Evolutionary conservation across 495 filamentous ascomycete species (phyloP), one percentile per base, ranked within the genome.

Genomic region (Gamarada debralockiae): DNA sequence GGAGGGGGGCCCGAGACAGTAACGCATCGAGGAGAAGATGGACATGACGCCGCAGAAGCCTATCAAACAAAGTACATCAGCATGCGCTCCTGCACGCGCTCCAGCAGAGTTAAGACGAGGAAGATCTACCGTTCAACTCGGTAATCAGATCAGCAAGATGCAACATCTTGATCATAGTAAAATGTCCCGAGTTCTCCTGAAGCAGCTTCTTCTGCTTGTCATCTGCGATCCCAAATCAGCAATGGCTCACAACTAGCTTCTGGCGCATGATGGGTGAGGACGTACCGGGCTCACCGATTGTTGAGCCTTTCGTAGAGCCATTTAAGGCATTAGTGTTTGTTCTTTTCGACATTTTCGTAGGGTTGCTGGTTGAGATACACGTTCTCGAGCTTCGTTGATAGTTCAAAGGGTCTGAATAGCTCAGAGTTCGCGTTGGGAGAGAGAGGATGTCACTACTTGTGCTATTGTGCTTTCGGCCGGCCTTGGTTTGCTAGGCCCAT

Each of bases 121-220:
- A 21, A 18, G 7, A 31, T 15, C 25, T 45, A 95, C 92, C 91
- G 69, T 98, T 98, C 39, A 97, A 70, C 64, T 95, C 90, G 22
- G 93, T 98, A 60, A 98, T 95, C 37, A 95, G 74, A 71, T 98
- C 93, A 15, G 93, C 93, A 52, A 97, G 81, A 65, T 98, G 93
- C 55, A 97, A 77, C 52, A 92, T 89, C 66, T 86, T 89, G 52
- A 81, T 64, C 54, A 81, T 67, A 21, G 75, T 75, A 65, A 81
- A 81, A 64, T 96, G 91, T 20, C 89, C 90, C 25, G 81, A 78
- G 41, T 89, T 81, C 48, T 81, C 72, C 22, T 81, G 81, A 40
- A 96, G 85, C 47, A 96, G 83, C 69, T 81, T 78, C 62, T 87
- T 90, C 72, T 96, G 91, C 73, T 93, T 95, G 67, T 92, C 84